Base-by-base conservation (phyloP, 768 basidiomycete species). In the Wakefieldia striispora region DNA sequence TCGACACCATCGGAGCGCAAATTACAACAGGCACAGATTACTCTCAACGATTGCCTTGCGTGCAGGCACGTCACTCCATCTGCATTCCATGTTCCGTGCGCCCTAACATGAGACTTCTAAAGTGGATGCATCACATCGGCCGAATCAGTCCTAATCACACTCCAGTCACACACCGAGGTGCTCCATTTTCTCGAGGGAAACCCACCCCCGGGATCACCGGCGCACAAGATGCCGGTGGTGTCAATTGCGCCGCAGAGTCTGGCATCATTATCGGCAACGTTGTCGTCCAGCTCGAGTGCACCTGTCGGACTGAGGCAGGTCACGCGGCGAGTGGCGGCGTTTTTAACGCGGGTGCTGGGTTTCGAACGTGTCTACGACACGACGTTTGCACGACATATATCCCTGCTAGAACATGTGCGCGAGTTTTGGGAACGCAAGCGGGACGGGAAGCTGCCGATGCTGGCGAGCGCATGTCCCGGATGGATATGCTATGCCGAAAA, bases 401-500 rank as follows among this genome's bases (percentile, higher is more conserved):
- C 88, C 23, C 75, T 97, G 19, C 75, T 78, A 20, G 95, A 99
- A 58, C 91, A 94, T 53, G 73, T 82, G 4, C 73, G 71, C 20
- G 97, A 98, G 66, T 95, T 90, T 64, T 60, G 76, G 47, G 92
- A 95, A 61, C 79, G 93, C 19, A 79, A 61, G 64, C 69, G 34
- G n/a, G 55, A 59, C 21, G 61, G 63, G 11, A 55, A 53, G 19
- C 68, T 97, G 23, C 97, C 97, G 0, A 94, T 99, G 84, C 74
- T 99, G 21, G 86, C 93, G 4, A 94, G 92, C 58, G 92, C 97
- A 14, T 98, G 97, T 71, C 97, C 97, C 0, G 97, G 97, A 14
- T 98, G 97, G 97, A 88, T 99, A 49, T 99, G 97, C 66, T 98
- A 98, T 67, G 95, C 94, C 16, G 97, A 99, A 70, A 99, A 99